Evolutionary conservation across 2,329 filamentous ascomycete species (phyloP).

Genomic region (Dactylonectria estremocensis): DNA sequence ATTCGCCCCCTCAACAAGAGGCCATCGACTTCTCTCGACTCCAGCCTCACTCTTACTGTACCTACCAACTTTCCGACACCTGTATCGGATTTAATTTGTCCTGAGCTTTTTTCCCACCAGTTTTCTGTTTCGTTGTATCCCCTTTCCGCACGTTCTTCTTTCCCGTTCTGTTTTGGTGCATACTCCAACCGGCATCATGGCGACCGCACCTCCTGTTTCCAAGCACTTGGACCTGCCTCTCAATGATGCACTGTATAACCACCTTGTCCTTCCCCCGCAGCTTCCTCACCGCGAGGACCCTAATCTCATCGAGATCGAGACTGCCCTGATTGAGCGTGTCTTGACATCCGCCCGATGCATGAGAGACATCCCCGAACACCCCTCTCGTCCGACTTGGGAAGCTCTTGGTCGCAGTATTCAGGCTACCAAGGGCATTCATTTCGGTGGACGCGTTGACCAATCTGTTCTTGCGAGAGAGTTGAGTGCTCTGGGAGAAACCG

Average conservation of each 20-base stretch:
- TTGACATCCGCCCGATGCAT: constrained; percentile 36
- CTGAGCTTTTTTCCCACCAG: too few relatives aligned
- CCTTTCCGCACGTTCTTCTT: background rate
- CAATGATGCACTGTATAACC: constrained; percentile 44
- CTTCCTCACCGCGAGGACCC: constrained; percentile 43
- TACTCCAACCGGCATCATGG: background rate
- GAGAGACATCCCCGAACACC: constrained; percentile 33
- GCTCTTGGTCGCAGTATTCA: constrained; percentile 38
- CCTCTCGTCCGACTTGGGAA: constrained; percentile 34
- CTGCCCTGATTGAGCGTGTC: constrained; percentile 32
- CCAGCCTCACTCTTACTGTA: background rate
- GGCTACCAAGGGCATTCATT: constrained; percentile 39
- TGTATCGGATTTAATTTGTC: background rate
- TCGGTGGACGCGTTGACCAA: constrained; percentile 37
- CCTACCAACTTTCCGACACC: background rate
- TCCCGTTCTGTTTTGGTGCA: background rate
- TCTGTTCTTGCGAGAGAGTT: constrained; percentile 37
- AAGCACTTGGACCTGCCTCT: constrained; percentile 27
- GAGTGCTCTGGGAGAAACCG: constrained; percentile 27
- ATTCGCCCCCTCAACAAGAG: background rate
- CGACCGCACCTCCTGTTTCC: background rate
- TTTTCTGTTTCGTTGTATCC: background rate
- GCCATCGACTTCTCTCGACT: background rate
- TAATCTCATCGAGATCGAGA: constrained; percentile 35
- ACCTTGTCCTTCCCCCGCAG: constrained; percentile 41